Base-by-base conservation (phyloP, 164 flowering plant genomes). In the Tinospora cordifolia region DNA sequence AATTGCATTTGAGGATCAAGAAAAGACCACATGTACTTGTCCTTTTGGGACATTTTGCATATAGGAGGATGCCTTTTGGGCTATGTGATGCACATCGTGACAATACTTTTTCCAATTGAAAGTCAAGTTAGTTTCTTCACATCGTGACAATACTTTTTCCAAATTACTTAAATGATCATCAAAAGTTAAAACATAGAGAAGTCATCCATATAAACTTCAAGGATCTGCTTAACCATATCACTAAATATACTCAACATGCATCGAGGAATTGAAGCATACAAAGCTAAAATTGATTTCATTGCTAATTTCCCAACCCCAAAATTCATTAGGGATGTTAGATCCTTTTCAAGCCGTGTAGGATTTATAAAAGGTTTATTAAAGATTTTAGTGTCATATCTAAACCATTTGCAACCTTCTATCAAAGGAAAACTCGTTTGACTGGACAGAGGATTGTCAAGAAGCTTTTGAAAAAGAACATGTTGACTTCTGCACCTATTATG, bases 331-430 rank as follows among this genome's bases (percentile, higher is more conserved):
- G 47, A 13, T n/a, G 27, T 66, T 24, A 46, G 38, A 46, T 9
- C 38, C 14, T 67, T 67, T 17, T 39, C 47, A 26, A 60, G 59
- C 11, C 39, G 47, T 49, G 69, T 39, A 25, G 59, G 69, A 26
- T 46, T 46, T 49, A 46, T 47, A 24, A 30, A 14, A 24, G 69
- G 6, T 46, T 67, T 19, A 67, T 46, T 3, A 13, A 67, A 0
- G 59, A 67, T 0, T 67, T 67, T 25, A n/a, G 19, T n/a, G 6
- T 3, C 1, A 67, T 67, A 14, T 13, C 59, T 3, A 44, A 26
- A 47, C 69, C 59, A 24, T 47, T 44, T 67, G 54, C 44, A 66
- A 41, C 25, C 6, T 66, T 3, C 46, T 66, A 25, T 6, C 13
- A 6, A 66, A 67, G 47, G 69, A 67, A 0, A 2, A 27, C n/a